Base-by-base conservation (phyloP, 1,284 basidiomycete genomes). In the Ceratobasidium sp. region DNA sequence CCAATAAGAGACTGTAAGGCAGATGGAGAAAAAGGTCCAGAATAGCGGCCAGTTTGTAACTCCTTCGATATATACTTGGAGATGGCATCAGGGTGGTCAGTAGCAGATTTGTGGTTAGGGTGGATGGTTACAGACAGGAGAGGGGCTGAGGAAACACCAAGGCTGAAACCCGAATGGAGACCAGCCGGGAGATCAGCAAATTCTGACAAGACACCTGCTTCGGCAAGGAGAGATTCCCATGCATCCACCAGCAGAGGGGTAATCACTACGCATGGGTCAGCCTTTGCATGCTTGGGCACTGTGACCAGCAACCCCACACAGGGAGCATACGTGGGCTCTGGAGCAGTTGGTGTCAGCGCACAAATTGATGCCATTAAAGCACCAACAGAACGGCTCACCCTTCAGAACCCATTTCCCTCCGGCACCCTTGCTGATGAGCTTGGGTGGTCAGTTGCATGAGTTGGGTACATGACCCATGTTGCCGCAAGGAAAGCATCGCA, bases 91-190 rank as follows among this genome's bases (percentile, higher is more conserved):
- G 59, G 70, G 18, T 16, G 18, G n/a, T 33, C 56, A 1, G 9
- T 21, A 7, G 70, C 60, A 8, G 70, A 72, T 16, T 63, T 58
- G 18, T 72, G 70, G 23, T 72, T 72, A 0, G 80, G 80, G 0
- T 81, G 75, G 0, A 84, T 59, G 3, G 78, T 81, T 54, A 0
- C 82, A 0, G 82, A 83, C 0, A 56, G 54, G 18, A 81, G 73
- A 56, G 83, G 83, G 11, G n/a, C n/a, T n/a, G 36, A 8, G 59
- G 83, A 84, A 0, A 79, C 81, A 0, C 83, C 81, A n/a, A 84
- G 70, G 1, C 79, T 38, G 21, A 56, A 56, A 21, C 54, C 30
- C 6, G 1, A 5, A 11, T 8, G 30, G 3, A 56, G 28, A 3
- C 54, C 36, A 7, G 11, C n/a, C n/a, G n/a, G n/a, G n/a, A n/a